These are phyloP conservation scores for Rhodotorula mucilaginosa DNA, from an alignment of 1,284 basidiomycete genomes.

Conservation along the genomic window DNA sequence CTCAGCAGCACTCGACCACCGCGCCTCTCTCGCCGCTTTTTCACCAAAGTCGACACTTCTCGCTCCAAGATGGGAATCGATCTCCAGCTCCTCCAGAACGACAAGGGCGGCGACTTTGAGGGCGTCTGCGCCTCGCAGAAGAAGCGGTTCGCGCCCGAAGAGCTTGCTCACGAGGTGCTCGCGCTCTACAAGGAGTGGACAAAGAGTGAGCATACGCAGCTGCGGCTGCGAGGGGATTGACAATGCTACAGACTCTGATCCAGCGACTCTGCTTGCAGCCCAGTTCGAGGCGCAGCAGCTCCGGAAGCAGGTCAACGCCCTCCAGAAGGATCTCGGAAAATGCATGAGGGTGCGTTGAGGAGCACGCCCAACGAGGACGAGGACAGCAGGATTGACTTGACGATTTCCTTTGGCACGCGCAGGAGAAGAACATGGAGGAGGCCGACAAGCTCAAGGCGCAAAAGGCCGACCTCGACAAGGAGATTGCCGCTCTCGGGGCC, in stretches of 20 bases:
- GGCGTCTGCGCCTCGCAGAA: constrained; percentile 88
- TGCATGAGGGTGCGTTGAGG: constrained; percentile 74
- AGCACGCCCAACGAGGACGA: no score
- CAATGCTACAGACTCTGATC: not conserved
- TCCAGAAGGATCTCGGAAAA: constrained; percentile 88
- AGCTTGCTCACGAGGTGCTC: constrained; percentile 90
- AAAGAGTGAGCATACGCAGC: constrained; percentile 58
- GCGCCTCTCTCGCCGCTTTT: no score
- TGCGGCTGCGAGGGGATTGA: accelerated
- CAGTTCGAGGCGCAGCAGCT: constrained; percentile 77
- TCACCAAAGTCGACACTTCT: no score
- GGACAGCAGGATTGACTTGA: not conserved
- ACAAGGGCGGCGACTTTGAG: constrained; percentile 82
- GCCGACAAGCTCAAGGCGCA: constrained; percentile 79
- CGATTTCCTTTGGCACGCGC: not conserved
- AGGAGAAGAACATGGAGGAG: constrained; percentile 75
- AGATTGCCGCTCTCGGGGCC: constrained; percentile 73
- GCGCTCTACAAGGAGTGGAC: constrained; percentile 90
- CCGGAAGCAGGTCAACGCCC: constrained; percentile 78
- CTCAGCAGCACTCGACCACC: no score
- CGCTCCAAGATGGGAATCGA: constrained; percentile 40
- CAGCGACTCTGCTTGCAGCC: constrained; percentile 55
- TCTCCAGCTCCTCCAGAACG: constrained; percentile 40
- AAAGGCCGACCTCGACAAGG: constrained; percentile 75
- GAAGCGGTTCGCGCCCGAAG: constrained; percentile 82